A percentile compares a stretch with the other conserved stretches of the same genome.
Conservation (phyloP, 2,329 filamentous ascomycete species). For the Hypoxylon sp. region DNA sequence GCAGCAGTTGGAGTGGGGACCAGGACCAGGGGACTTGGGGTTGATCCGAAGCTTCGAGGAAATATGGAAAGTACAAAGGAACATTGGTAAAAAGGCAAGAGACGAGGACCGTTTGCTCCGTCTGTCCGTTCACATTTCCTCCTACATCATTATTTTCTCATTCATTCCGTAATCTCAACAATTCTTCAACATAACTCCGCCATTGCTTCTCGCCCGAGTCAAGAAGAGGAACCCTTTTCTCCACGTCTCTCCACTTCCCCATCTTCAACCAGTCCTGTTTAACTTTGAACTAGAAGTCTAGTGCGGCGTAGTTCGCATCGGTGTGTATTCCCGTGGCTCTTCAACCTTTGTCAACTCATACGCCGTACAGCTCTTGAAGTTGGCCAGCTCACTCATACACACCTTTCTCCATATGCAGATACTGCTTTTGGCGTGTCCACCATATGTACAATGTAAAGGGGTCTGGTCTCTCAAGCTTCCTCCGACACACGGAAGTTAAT, state of each 20-base stretch:
- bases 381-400: not conserved
- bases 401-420: not conserved
- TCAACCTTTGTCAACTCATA: too few species aligned
- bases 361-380: slow-evolving; percentile 16
- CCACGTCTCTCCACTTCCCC: slow-evolving; percentile 26
- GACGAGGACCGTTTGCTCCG: slow-evolving; percentile 30
- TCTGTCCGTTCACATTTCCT: not conserved
- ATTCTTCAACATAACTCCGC: not conserved
- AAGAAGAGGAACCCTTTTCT: slow-evolving; percentile 13
- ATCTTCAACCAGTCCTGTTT: not conserved
- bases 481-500: not conserved
- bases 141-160: not conserved
- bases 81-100: too few species aligned
- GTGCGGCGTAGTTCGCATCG: slow-evolving; percentile 11
- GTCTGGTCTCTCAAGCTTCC: too few species aligned
- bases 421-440: not conserved
- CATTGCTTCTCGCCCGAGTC: slow-evolving; percentile 6
- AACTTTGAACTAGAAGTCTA: slow-evolving; percentile 9
- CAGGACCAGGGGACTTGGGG: too few species aligned
- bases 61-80: too few species aligned
- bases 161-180: not conserved
- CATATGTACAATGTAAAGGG: not conserved
- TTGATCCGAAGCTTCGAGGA: too few species aligned
- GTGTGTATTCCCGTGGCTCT: too few species aligned
- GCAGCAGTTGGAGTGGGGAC: too few species aligned